Evolutionary conservation across 139 green algal genomes (phyloP), one percentile per base, ranked within the genome.

Genomic region (Trebouxia sp.): DNA sequence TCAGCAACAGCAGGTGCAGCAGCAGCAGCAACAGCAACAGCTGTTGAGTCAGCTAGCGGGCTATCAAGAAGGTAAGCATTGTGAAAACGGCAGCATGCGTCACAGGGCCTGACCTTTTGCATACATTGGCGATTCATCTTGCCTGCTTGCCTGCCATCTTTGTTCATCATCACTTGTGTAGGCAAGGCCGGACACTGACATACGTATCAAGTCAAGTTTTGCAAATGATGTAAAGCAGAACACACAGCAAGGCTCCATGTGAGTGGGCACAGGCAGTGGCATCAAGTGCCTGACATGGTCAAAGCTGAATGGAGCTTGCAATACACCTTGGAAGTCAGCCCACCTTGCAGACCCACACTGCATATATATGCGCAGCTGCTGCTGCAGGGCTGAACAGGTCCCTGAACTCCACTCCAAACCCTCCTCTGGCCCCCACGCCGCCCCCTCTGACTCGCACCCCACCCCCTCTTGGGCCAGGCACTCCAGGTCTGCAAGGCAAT

Each of bases 401-500:
- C 6, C 30, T 56, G 37, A 39, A 84, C 70, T 51, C 80, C 80
- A 30, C 80, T n/a, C 22, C 69, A 53, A 35, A 58, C 8, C 38
- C 43, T n/a, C 22, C 80, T 24, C 22, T 83, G 67, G 30, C 82
- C 39, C 17, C 77, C 67, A 30, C 43, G 41, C 39, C 75, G 22
- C 62, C 65, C 65, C n/a, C 81, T 66, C n/a, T 79, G 48, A 32
- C 75, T 47, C 75, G 20, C 11, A 82, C 50, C 51, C 41, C 66
- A 22, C 66, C 56, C 38, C 50, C 56, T n/a, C 50, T 77, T n/a
- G 69, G 48, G 0, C 67, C 43, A 30, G 32, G 72, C 26, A 55
- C 65, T 22, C 56, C 75, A 80, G 43, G 56, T 28, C 45, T 50
- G 20, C 51, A 65, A 38, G 38, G 37, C 47, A 62, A 65, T 15